phyloP scores from a whole-genome alignment of 345 rosid species.

The Conringia planisiliqua region DNA sequence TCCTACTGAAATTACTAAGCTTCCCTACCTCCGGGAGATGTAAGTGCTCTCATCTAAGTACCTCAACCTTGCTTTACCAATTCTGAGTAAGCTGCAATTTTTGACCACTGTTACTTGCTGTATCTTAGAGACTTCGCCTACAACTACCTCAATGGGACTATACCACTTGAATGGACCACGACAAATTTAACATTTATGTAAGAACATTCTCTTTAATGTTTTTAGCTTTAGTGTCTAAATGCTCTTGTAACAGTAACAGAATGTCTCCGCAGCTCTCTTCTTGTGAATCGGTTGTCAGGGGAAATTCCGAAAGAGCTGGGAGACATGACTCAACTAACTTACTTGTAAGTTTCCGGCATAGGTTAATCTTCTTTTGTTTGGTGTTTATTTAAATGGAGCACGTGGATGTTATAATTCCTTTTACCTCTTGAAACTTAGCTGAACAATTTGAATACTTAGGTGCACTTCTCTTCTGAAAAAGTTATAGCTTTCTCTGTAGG shows the following conservation, averaged over 20 bases:
- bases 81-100: background rate
- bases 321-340: constrained; percentile 40
- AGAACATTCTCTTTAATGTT: constrained; percentile 21
- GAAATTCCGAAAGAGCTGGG: constrained; percentile 49
- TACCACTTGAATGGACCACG: constrained; percentile 57
- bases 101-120: constrained; percentile 8
- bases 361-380: constrained; percentile 1
- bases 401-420: background rate
- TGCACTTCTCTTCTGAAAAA: background rate
- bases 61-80: background rate
- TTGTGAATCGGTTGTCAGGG: constrained; percentile 54
- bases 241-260: constrained; percentile 11
- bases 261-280: constrained; percentile 44
- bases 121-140: constrained; percentile 47
- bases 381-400: constrained; percentile 1
- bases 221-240: background rate
- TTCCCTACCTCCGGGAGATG: constrained; percentile 48
- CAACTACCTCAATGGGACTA: constrained; percentile 53
- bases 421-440: constrained; percentile 3
- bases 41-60: constrained; percentile 29
- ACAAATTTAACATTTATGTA: constrained; percentile 47
- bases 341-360: constrained; percentile 41
- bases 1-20: constrained; percentile 50
- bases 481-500: background rate
- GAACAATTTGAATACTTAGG: background rate